Base-by-base conservation (phyloP, 2,329 filamentous ascomycete genomes). In the Curvularia sp. region DNA sequence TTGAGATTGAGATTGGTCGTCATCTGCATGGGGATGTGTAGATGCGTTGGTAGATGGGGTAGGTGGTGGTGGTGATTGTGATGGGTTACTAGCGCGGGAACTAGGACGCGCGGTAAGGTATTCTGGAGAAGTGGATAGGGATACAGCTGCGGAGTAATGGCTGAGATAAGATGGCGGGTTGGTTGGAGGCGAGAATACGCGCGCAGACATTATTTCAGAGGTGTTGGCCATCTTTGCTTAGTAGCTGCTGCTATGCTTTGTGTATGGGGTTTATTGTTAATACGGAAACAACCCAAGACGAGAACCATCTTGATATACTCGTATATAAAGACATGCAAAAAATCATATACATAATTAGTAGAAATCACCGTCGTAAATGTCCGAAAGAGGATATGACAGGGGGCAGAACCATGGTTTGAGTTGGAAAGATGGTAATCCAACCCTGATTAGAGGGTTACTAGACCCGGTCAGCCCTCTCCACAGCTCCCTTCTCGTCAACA, bases 401-500 rank as follows among this genome's bases (percentile, higher is more conserved):
- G 5, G 13, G 13, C 12, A 27, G 12, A 28, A 39, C 21, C 34
- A 21, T 41, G 41, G 34, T 50, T 21, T 27, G 28, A 32, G 21
- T 27, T 41, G 46, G 12, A 46, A 38, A 28, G 32, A 15, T 30
- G 32, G 19, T 25, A n/a, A 50, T 48, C 36, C 30, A 49, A 39
- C 38, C 28, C 4, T 36, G 32, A 15, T 36, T 36, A 3, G n/a
- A n/a, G n/a, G 32, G 32, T 5, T 30, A 12, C 12, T 50, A 59
- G 18, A 34, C 51, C 19, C 30, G 55, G 6, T 52, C 55, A 12
- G 47, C 55, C 34, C 53, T 63, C 61, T 69, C 58, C 5, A 46
- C 60, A 28, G 60, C 53, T 23, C 59, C 63, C 61, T 72, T 70
- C 42, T 62, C 55, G 43, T 69, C 65, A 34, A 68, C 67, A 6